Evolutionary conservation across 2,329 filamentous ascomycete species (phyloP).

Genomic region (Cercospora zeina): DNA sequence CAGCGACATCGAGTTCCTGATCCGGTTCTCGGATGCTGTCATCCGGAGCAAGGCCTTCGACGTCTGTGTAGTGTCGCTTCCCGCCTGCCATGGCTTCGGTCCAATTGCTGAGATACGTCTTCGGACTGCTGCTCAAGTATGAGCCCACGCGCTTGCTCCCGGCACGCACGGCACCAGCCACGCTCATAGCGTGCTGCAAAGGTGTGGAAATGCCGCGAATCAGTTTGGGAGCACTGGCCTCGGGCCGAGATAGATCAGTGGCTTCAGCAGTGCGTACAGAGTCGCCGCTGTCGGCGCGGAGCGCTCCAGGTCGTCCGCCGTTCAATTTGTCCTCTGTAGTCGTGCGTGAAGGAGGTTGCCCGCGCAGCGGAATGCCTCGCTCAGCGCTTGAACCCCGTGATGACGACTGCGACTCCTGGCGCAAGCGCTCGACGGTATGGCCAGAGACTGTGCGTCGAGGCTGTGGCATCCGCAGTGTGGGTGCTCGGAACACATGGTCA

Average conservation of each 20-base stretch:
- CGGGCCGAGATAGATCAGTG: constrained; percentile 11
- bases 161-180: constrained; percentile 41
- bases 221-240: constrained; percentile 21
- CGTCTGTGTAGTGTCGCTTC: constrained; percentile 81
- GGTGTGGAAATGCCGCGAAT: constrained; percentile 30
- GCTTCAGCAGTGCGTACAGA: constrained; percentile 25
- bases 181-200: constrained; percentile 27
- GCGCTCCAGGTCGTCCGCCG: constrained; percentile 13
- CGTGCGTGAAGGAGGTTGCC: constrained; percentile 35
- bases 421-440: constrained; percentile 32
- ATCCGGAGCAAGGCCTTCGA: constrained; percentile 63
- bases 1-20: constrained; percentile 56
- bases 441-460: constrained; percentile 27
- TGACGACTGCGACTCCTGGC: constrained; percentile 42
- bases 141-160: constrained; percentile 73
- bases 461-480: constrained; percentile 56
- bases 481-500: constrained; percentile 84
- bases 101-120: constrained; percentile 95
- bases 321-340: constrained; percentile 30
- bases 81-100: constrained; percentile 96
- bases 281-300: constrained; percentile 23
- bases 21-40: constrained; percentile 61
- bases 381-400: constrained; percentile 38
- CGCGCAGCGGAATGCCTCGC: constrained; percentile 32
- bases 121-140: constrained; percentile 78